Conservation (phyloP, 352 stramenopile species). For the Phytophthora europaea region DNA sequence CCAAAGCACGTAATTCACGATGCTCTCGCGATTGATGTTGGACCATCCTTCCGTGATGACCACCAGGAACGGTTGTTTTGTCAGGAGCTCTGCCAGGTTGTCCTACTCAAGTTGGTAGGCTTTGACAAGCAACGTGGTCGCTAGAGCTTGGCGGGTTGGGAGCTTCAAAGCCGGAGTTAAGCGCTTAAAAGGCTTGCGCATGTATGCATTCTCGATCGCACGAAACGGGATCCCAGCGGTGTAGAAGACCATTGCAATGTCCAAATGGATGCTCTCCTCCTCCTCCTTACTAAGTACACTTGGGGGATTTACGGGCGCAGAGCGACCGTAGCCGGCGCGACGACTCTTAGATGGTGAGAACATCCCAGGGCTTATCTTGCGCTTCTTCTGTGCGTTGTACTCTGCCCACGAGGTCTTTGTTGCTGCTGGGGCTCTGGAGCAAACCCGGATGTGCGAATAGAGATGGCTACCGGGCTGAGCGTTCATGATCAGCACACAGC, state of each 20-base stretch:
- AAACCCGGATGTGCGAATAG: background rate
- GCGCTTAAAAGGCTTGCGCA: background rate
- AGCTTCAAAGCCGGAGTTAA: background rate
- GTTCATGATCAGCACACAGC: background rate
- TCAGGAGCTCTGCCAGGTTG: background rate
- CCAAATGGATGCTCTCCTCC: background rate
- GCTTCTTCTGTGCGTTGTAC: background rate
- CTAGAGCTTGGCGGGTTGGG: background rate
- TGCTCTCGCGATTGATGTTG: background rate
- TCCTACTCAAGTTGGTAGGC: background rate
- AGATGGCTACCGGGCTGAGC: constrained; percentile 1
- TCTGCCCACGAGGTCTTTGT: background rate
- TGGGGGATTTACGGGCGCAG: background rate
- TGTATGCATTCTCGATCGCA: background rate
- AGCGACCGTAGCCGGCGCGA: background rate
- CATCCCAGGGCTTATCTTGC: background rate
- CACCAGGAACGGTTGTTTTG: background rate
- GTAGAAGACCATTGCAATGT: background rate
- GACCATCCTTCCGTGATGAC: background rate
- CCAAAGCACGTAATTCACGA: background rate
- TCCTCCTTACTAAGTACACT: background rate
- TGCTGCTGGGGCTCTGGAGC: background rate
- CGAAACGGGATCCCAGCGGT: background rate
- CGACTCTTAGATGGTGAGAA: background rate
- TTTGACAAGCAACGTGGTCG: background rate